Percentiles rank a stretch among this genome's conserved stretches.
These are phyloP conservation scores for Penicillium sp. DNA, from an alignment of 2,329 filamentous ascomycete species.

Conservation along the genomic window DNA sequence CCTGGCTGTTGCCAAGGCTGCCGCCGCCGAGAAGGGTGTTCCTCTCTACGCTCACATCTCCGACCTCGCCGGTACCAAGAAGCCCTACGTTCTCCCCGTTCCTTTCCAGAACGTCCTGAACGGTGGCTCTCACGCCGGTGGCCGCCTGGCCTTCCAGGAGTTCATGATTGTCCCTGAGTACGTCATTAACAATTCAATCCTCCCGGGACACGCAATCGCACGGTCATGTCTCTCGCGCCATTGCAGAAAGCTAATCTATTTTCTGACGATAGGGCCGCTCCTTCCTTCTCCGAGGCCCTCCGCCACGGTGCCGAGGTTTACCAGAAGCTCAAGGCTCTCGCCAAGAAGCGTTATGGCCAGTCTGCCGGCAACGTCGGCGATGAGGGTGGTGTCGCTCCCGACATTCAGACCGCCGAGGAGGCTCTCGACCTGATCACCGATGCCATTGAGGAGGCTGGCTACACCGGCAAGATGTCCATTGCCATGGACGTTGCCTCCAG, in stretches of 20 bases:
- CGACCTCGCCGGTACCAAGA: slow-evolving; percentile 82
- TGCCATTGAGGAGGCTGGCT: slow-evolving; percentile 89
- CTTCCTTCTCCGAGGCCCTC: slow-evolving; percentile 90
- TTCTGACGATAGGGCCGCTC: slow-evolving; percentile 56
- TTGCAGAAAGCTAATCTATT: too few relatives aligned
- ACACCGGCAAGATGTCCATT: slow-evolving; percentile 94
- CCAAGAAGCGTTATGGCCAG: slow-evolving; percentile 99
- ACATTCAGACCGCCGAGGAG: slow-evolving; percentile 96
- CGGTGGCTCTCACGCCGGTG: slow-evolving; percentile 93
- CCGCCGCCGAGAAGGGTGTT: slow-evolving; percentile 80
- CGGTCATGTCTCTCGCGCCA: too few relatives aligned
- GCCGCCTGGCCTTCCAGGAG: slow-evolving; percentile 89
- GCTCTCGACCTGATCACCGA: slow-evolving; percentile 93
- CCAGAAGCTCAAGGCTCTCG: slow-evolving; percentile 91
- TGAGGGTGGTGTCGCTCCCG: slow-evolving; percentile 97
- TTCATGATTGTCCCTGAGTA: slow-evolving; percentile 89
- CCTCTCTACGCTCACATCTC: slow-evolving; percentile 85
- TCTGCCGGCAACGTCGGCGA: slow-evolving; percentile 98
- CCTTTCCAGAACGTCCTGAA: slow-evolving; percentile 94
- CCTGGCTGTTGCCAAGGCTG: slow-evolving; percentile 80
- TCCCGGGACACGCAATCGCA: too few relatives aligned
- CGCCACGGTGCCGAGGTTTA: slow-evolving; percentile 97
- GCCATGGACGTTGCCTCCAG: slow-evolving; percentile 98
- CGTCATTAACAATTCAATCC: slow-evolving; percentile 28
- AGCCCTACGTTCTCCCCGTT: slow-evolving; percentile 83